Evolutionary conservation across 78 protist genomes (phyloP), one percentile per base, ranked within the genome.

Genomic region (Dictyostelium firmibasis): DNA sequence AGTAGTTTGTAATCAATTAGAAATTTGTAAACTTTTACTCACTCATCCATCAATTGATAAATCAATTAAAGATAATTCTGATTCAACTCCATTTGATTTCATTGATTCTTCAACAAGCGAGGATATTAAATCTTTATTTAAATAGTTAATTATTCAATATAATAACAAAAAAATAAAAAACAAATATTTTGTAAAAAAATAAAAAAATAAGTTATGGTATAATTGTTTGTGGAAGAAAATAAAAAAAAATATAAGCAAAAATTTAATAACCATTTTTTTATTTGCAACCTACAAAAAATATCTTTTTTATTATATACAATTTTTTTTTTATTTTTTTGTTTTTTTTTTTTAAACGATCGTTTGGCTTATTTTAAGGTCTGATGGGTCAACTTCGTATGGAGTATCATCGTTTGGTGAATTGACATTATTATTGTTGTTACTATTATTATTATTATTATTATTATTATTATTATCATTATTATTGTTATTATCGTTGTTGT

Each of bases 321-420:
- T 23, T 25, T 67, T 25, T 25, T n/a, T 62, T 62, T 2, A n/a
- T 62, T n/a, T 13, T 69, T 69, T 69, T 69, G 8, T 69, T 69
- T 69, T 11, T 29, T 16, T 29, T 72, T 33, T 31, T 72, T 72
- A 72, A 16, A 72, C 79, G 33, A 72, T 72, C 7, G 79, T 72
- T 72, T 72, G 79, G 41, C 44, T 31, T 23, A 77, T 33, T 43
- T 43, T 77, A n/a, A 77, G 60, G 7, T 77, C 31, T 23, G n/a
- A n/a, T 77, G 83, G 83, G 23, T 77, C 83, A 77, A 77, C 62
- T 77, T 77, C 83, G 25, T 77, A 77, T 23, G 83, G 83, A 38
- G 33, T 14, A 10, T 31, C 31, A 25, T 74, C 47, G 6, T n/a
- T n/a, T n/a, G n/a, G 27, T 13, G 13, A 20, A 74, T 14, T 36